Percentiles rank a stretch among this genome's conserved stretches.
These are phyloP conservation scores for Schoenoplectus triqueter DNA, from an alignment of 202 grass and related monocot species.

Conservation along the genomic window DNA sequence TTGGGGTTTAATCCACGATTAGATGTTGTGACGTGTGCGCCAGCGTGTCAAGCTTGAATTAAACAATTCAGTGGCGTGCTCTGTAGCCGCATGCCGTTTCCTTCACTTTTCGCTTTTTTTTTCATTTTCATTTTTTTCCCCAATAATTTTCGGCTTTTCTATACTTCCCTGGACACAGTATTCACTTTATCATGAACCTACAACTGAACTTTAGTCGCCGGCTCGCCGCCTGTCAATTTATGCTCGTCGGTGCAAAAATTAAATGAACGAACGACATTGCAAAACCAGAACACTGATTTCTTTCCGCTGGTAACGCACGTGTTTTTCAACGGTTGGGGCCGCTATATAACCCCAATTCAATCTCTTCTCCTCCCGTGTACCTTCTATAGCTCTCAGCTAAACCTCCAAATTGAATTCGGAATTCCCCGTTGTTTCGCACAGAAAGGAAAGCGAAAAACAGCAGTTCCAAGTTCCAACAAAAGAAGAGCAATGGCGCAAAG, in stretches of 20 bases:
- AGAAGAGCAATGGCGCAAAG: conserved; percentile 13
- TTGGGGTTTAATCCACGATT: not conserved
- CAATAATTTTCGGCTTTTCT: not conserved
- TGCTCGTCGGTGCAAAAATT: conserved; percentile 1
- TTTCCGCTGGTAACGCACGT: not conserved
- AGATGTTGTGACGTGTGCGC: conserved; percentile 20
- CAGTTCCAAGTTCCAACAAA: not conserved
- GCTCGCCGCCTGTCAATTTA: not conserved
- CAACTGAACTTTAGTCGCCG: not conserved
- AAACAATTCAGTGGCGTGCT: not conserved
- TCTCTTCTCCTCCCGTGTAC: not conserved
- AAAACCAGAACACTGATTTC: not conserved
- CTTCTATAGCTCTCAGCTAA: not conserved
- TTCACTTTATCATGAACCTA: not conserved
- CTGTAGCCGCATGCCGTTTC: not conserved
- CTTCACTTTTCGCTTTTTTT: too few relatives aligned
- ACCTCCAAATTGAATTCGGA: not conserved
- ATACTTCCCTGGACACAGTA: not conserved
- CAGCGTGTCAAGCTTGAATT: conserved; percentile 1
- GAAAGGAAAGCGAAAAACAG: not conserved
- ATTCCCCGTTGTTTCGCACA: not conserved
- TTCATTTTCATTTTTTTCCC: too few relatives aligned
- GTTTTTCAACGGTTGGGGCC: not conserved
- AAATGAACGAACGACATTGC: not conserved
- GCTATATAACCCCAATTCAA: conserved; percentile 11